These are phyloP conservation scores for Coemansia aciculifera DNA, from an alignment of 192 early-diverging fungal genomes.

Conservation along the genomic window DNA sequence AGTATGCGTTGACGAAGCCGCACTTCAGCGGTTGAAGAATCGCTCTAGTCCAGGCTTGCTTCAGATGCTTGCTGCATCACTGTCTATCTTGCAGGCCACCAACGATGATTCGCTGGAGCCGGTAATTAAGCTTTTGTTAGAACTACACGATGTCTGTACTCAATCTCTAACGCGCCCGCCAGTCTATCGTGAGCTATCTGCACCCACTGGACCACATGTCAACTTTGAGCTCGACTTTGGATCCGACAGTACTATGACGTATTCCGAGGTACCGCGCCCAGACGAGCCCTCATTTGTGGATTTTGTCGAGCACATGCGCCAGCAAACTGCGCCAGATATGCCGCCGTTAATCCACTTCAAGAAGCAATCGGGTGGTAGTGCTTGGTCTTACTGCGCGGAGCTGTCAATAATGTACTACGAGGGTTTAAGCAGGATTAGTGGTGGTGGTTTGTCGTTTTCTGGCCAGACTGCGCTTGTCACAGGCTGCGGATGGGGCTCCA, in stretches of 20 bases:
- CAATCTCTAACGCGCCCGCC: no score
- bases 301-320: slow-evolving; percentile 78
- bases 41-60: slow-evolving; percentile 71
- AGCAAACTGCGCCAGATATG: slow-evolving; percentile 53
- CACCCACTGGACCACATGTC: slow-evolving; percentile 78
- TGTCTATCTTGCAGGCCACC: slow-evolving; percentile 59
- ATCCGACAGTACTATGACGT: slow-evolving; percentile 70
- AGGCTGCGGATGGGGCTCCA: slow-evolving; percentile 85
- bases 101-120: slow-evolving; percentile 29
- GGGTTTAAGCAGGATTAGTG: slow-evolving; percentile 67
- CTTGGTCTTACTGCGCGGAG: slow-evolving; percentile 68
- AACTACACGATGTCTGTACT: no score
- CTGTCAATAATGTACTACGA: slow-evolving; percentile 74
- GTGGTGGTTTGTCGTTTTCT: slow-evolving; percentile 79
- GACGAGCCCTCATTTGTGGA: slow-evolving; percentile 77
- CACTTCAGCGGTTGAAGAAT: slow-evolving; percentile 66
- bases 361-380: background rate
- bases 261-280: slow-evolving; percentile 34
- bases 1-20: slow-evolving; percentile 63
- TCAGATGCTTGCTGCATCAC: slow-evolving; percentile 69
- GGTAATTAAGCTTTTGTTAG: no score
- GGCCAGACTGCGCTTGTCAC: slow-evolving; percentile 82
- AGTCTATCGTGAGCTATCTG: slow-evolving; percentile 76
- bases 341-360: slow-evolving; percentile 20
- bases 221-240: slow-evolving; percentile 45